A percentile compares a stretch with the other conserved stretches of the same genome.
Evolutionary conservation across 495 filamentous ascomycete genomes (phyloP).

Genomic region (Neurospora hispaniola): DNA sequence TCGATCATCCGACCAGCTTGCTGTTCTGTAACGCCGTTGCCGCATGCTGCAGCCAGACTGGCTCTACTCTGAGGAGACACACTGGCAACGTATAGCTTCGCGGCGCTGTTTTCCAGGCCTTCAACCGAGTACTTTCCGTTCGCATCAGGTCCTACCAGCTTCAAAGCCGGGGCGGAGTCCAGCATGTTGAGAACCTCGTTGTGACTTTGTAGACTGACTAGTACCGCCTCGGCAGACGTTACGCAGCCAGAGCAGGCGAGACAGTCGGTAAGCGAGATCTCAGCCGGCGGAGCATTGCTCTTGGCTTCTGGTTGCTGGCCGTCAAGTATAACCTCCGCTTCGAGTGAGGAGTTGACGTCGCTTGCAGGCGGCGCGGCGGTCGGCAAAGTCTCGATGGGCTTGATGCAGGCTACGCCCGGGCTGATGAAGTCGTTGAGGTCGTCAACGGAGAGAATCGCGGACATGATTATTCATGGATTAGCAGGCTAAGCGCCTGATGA

Average conservation of each 20-base stretch:
- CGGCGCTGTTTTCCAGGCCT: slow-evolving; percentile 31
- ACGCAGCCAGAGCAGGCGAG: slow-evolving; percentile 97
- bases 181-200: slow-evolving; percentile 77
- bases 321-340: slow-evolving; percentile 85
- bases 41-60: slow-evolving; percentile 74
- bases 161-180: slow-evolving; percentile 50
- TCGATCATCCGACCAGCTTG: slow-evolving; percentile 73
- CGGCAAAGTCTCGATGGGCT: slow-evolving; percentile 86
- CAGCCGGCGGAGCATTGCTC: slow-evolving; percentile 40
- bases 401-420: slow-evolving; percentile 95
- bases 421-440: slow-evolving; percentile 98
- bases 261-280: slow-evolving; percentile 95
- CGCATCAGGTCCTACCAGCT: slow-evolving; percentile 17
- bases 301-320: slow-evolving; percentile 53
- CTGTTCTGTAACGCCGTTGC: slow-evolving; percentile 56
- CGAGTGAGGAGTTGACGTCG: slow-evolving; percentile 24
- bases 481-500: background rate
- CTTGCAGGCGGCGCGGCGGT: slow-evolving; percentile 7
- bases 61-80: slow-evolving; percentile 85
- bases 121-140: slow-evolving; percentile 18
- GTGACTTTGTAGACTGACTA: slow-evolving; percentile 88
- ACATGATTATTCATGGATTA: slow-evolving; percentile 47
- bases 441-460: slow-evolving; percentile 90
- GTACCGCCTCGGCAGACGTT: slow-evolving; percentile 89
- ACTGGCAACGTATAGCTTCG: slow-evolving; percentile 76